Conservation (phyloP, 768 basidiomycete genomes). For the Inosperma sp. region DNA sequence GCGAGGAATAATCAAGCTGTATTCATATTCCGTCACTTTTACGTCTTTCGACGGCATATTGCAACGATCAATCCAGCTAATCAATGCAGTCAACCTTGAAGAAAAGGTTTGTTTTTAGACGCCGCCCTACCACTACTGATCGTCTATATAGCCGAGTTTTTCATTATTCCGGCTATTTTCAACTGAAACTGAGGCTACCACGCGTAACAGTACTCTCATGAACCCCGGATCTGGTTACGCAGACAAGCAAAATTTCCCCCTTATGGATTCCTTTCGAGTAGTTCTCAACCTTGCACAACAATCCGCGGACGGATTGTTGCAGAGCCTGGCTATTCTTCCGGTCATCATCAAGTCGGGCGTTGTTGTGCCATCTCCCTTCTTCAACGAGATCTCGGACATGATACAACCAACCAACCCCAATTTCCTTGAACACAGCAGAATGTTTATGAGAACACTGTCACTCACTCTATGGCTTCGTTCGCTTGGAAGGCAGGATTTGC, state of each 20-base stretch:
- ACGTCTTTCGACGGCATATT: slow-evolving; percentile 55
- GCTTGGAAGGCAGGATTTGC: slow-evolving; percentile 55
- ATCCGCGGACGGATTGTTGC: slow-evolving; percentile 40
- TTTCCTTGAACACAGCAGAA: slow-evolving; percentile 39
- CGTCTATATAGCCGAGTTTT: slow-evolving; percentile 39
- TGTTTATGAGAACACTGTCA: slow-evolving; percentile 52
- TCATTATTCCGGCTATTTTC: slow-evolving; percentile 56
- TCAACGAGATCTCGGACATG: slow-evolving; percentile 43
- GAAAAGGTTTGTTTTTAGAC: slow-evolving; percentile 33
- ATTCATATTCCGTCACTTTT: slow-evolving; percentile 51
- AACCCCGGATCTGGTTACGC: slow-evolving; percentile 26
- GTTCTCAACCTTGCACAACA: slow-evolving; percentile 41
- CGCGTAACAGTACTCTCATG: slow-evolving; percentile 35
- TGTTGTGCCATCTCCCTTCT: slow-evolving; percentile 51
- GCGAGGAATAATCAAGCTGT: slow-evolving; percentile 49
- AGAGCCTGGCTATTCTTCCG: slow-evolving; percentile 55
- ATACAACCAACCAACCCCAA: slow-evolving; percentile 34
- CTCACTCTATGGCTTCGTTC: slow-evolving; percentile 59
- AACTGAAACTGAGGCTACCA: slow-evolving; percentile 43
- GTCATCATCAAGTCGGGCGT: slow-evolving; percentile 61
- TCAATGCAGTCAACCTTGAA: slow-evolving; percentile 31
- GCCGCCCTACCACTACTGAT: not conserved
- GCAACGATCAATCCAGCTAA: slow-evolving; percentile 52
- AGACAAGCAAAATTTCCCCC: slow-evolving; percentile 8
- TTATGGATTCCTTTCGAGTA: slow-evolving; percentile 53